A percentile compares a stretch with the other conserved stretches of the same genome.
phyloP scores from a whole-genome alignment of 2,329 filamentous ascomycete genomes.

The Apiospora sp. region DNA sequence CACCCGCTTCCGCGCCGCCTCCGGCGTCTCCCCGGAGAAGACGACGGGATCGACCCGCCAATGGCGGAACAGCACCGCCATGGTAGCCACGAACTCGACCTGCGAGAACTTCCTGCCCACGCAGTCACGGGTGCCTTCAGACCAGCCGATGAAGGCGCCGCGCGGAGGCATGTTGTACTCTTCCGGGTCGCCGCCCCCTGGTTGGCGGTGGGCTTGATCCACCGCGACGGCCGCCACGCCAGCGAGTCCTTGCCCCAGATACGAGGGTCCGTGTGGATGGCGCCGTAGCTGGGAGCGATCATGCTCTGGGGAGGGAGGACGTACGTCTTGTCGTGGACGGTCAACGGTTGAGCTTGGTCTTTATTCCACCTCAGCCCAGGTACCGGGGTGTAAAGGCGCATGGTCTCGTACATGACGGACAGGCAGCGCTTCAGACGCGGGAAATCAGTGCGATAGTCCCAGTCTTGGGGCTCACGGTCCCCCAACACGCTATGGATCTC shows the following conservation, averaged over 20 bases:
- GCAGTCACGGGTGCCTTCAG: slow-evolving; percentile 41
- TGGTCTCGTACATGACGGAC: slow-evolving; percentile 50
- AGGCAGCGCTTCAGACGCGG: slow-evolving; percentile 51
- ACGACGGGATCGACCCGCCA: slow-evolving; percentile 31
- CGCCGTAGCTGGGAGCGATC: slow-evolving; percentile 32
- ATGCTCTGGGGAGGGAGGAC: slow-evolving; percentile 35
- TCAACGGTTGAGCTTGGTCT: slow-evolving; percentile 29
- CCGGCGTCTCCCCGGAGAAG: slow-evolving; percentile 27
- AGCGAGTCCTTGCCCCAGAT: slow-evolving; percentile 37
- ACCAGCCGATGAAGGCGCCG: slow-evolving; percentile 35
- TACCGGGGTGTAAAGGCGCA: slow-evolving; percentile 50
- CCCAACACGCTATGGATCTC: slow-evolving; percentile 44
- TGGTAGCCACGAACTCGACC: slow-evolving; percentile 42
- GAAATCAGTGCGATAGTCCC: slow-evolving; percentile 44
- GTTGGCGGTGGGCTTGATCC: slow-evolving; percentile 28
- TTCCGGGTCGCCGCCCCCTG: slow-evolving; percentile 26
- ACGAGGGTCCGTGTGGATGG: slow-evolving; percentile 37
- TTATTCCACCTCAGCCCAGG: slow-evolving; percentile 37
- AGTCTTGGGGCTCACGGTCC: slow-evolving; percentile 49
- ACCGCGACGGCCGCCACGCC: slow-evolving; percentile 38
- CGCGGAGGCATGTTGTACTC: slow-evolving; percentile 33
- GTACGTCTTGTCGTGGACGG: slow-evolving; percentile 31
- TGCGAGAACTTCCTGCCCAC: slow-evolving; percentile 44
- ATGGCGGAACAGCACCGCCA: slow-evolving; percentile 31
- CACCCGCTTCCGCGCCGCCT: slow-evolving; percentile 28